A percentile compares a stretch with the other conserved stretches of the same genome.
Evolutionary conservation across 108 stramenopile species (phyloP).

Genomic region (Cylindrotheca closterium): DNA sequence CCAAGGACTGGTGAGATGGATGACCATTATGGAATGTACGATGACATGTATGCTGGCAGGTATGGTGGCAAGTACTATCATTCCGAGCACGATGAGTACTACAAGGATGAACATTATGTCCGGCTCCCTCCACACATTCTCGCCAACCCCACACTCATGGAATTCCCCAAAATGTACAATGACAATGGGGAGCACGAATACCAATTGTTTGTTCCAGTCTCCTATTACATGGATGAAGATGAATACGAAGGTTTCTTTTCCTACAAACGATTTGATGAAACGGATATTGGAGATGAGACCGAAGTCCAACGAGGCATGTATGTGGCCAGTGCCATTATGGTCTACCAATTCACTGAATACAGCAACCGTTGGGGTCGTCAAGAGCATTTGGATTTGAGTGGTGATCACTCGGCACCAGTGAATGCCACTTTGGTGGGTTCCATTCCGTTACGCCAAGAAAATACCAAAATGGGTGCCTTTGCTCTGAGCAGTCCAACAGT

Average conservation of each 20-base stretch:
- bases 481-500: slow-evolving; percentile 70
- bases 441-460: slow-evolving; percentile 33
- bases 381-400: slow-evolving; percentile 77
- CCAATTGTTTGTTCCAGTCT: slow-evolving; percentile 65
- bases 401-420: slow-evolving; percentile 72
- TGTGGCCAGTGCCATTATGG: slow-evolving; percentile 71
- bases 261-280: slow-evolving; percentile 56
- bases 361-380: slow-evolving; percentile 50
- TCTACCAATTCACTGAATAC: slow-evolving; percentile 50
- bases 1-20: slow-evolving; percentile 1
- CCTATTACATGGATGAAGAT: slow-evolving; percentile 85
- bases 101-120: slow-evolving; percentile 74
- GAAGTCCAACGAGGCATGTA: slow-evolving; percentile 70
- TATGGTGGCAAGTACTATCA: slow-evolving; percentile 52
- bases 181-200: slow-evolving; percentile 55
- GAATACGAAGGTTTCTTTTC: slow-evolving; percentile 73
- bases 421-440: slow-evolving; percentile 52
- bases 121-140: slow-evolving; percentile 77
- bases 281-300: slow-evolving; percentile 75
- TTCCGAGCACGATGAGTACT: slow-evolving; percentile 58
- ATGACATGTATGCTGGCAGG: slow-evolving; percentile 29
- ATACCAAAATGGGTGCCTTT: slow-evolving; percentile 73
- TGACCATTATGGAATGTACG: slow-evolving; percentile 19
- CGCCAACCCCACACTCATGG: slow-evolving; percentile 55
- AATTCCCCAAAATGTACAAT: slow-evolving; percentile 60